Evolutionary conservation across 1,139 yeast species (phyloP).

Genomic region (Scheffersomyces illinoinensis): DNA sequence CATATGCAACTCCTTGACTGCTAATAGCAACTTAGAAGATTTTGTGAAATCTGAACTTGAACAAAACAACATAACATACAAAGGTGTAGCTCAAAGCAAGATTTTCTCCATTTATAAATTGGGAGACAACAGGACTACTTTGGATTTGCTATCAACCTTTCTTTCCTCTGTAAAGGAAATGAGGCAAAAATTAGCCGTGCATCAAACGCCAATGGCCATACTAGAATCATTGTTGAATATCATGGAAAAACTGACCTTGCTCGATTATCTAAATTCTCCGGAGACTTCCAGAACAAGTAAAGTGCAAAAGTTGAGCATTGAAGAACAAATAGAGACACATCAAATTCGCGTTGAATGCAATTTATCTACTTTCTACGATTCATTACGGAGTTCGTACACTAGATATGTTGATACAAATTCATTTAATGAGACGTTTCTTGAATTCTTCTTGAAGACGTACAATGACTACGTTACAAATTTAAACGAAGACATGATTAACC

Average conservation of each 20-base stretch:
- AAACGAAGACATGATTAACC: slow-evolving; percentile 36
- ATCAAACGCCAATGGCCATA: slow-evolving; percentile 17
- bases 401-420: slow-evolving; percentile 13
- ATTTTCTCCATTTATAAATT: slow-evolving; percentile 9
- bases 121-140: slow-evolving; percentile 7
- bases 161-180: slow-evolving; percentile 13
- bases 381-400: slow-evolving; percentile 23
- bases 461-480: slow-evolving; percentile 39
- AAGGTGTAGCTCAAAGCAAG: not conserved
- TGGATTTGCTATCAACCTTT: slow-evolving; percentile 6
- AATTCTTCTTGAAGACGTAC: slow-evolving; percentile 46
- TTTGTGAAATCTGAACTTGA: slow-evolving; percentile 5
- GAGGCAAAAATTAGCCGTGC: slow-evolving; percentile 10
- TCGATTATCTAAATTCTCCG: slow-evolving; percentile 23
- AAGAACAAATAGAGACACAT: slow-evolving; percentile 5
- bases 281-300: slow-evolving; percentile 2
- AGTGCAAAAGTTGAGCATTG: not conserved
- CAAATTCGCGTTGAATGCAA: slow-evolving; percentile 15
- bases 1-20: not conserved
- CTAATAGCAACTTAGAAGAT: slow-evolving; percentile 7
- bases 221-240: slow-evolving; percentile 22
- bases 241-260: slow-evolving; percentile 19
- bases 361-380: slow-evolving; percentile 26
- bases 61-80: not conserved
- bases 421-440: slow-evolving; percentile 24